Percentiles rank a stretch among this genome's conserved stretches.
phyloP scores from a whole-genome alignment of 805 yeast species.

The Suhomyces vadensis region DNA sequence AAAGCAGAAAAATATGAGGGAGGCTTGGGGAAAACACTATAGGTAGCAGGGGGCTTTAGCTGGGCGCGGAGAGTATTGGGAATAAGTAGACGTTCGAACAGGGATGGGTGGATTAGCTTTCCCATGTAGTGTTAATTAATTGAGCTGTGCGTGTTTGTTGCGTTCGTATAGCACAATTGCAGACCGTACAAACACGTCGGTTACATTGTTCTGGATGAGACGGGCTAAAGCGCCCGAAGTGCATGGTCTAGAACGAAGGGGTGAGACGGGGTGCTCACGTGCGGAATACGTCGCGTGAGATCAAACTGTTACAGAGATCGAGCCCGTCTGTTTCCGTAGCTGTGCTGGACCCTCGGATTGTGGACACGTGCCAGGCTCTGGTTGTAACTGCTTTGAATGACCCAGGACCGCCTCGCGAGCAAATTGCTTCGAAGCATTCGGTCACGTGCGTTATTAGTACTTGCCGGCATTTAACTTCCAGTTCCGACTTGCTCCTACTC shows the following conservation, averaged over 20 bases:
- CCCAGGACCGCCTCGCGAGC: too few relatives aligned
- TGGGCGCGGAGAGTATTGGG: too few relatives aligned
- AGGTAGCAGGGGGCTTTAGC: too few relatives aligned
- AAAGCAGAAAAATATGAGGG: neutral
- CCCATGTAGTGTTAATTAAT: too few relatives aligned
- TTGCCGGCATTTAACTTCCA: neutral
- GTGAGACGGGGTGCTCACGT: slow-evolving; percentile 1
- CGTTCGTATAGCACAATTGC: slow-evolving; percentile 1
- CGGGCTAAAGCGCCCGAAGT: neutral
- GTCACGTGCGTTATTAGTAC: too few relatives aligned
- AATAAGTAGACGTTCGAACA: neutral
- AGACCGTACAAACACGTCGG: neutral
- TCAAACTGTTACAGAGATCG: too few relatives aligned
- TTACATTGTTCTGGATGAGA: neutral
- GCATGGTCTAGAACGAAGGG: slow-evolving; percentile 1
- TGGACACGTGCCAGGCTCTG: too few relatives aligned
- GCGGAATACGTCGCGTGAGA: neutral
- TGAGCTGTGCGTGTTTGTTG: neutral
- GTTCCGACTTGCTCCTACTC: neutral
- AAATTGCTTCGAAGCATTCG: too few relatives aligned
- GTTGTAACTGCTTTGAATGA: too few relatives aligned
- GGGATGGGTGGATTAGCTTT: too few relatives aligned
- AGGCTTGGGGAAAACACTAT: neutral
- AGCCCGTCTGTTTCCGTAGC: too few relatives aligned
- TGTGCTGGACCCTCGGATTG: too few relatives aligned